Base-by-base conservation (phyloP, 1,139 yeast genomes). In the Scheffersomyces illinoinensis region DNA sequence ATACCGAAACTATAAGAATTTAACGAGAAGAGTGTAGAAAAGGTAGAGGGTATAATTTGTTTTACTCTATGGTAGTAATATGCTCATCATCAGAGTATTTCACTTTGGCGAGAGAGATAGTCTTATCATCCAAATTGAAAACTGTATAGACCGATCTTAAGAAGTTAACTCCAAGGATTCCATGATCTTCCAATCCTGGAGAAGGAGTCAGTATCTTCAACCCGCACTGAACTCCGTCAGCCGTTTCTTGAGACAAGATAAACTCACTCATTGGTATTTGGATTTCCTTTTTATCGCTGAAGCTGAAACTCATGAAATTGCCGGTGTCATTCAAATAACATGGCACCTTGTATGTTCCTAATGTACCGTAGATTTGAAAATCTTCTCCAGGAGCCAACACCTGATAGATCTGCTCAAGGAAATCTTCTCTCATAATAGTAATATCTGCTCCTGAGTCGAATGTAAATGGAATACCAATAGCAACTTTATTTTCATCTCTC, bases 141-240 rank as follows among this genome's bases (percentile, higher is more conserved):
- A 78, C 78, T 5, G 76, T 63, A 64, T 79, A 79, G 52, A 73
- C 71, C 51, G 71, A 69, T 62, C 82, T 75, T 63, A 79, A 71
- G 64, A 79, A 77, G 66, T 76, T 74, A 62, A 73, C 77, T 3
- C 81, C 81, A 57, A 77, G 66, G 46, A 75, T 67, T 8, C 62
- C 58, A 20, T 54, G 50, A 46, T 60, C 59, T 39, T 62, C 59
- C 18, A 69, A 66, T 18, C 61, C 58, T 33, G 43, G 43, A 33
- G 43, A 33, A 33, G 43, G 43, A 33, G 43, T 33, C 17, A 33
- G 43, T 39, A 68, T 57, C 3, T 68, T 72, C 23, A 71, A 66
- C 50, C 65, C 50, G 59, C 68, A 66, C 20, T 33, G 57, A 6
- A 57, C 33, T 8, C 67, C 69, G 12, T 62, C 57, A 4, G 52